A percentile compares a stretch with the other conserved stretches of the same genome.
These are phyloP conservation scores for Papilionanthe hybrid DNA, from an alignment of 116 monocot species.

Conservation along the genomic window DNA sequence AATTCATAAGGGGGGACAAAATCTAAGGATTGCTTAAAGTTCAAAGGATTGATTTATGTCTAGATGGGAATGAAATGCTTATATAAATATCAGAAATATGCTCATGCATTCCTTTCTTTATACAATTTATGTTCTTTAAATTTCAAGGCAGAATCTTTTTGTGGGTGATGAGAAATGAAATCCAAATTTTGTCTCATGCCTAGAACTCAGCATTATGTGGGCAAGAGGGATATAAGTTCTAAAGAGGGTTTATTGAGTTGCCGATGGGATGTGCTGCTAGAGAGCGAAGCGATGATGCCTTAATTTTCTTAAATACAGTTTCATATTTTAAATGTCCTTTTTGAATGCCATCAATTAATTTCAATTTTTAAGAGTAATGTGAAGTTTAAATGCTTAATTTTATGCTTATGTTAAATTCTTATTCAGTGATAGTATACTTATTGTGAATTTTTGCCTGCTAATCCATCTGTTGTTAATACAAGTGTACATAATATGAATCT, in stretches of 20 bases:
- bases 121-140: neutral
- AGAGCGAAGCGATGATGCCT: neutral
- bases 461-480: neutral
- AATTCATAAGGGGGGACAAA: too few relatives aligned
- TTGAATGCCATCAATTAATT: neutral
- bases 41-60: neutral
- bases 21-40: too few relatives aligned
- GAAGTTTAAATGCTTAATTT: neutral
- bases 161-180: neutral
- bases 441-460: neutral
- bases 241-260: neutral
- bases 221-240: neutral
- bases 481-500: neutral
- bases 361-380: neutral
- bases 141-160: neutral
- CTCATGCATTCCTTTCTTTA: neutral
- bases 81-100: neutral
- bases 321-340: neutral
- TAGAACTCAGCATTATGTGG: neutral
- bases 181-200: neutral
- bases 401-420: neutral
- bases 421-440: neutral
- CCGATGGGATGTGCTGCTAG: neutral
- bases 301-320: neutral
- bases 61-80: neutral